Base-by-base conservation (phyloP, 768 basidiomycete genomes). In the Lactifluus hygrophoroides region DNA sequence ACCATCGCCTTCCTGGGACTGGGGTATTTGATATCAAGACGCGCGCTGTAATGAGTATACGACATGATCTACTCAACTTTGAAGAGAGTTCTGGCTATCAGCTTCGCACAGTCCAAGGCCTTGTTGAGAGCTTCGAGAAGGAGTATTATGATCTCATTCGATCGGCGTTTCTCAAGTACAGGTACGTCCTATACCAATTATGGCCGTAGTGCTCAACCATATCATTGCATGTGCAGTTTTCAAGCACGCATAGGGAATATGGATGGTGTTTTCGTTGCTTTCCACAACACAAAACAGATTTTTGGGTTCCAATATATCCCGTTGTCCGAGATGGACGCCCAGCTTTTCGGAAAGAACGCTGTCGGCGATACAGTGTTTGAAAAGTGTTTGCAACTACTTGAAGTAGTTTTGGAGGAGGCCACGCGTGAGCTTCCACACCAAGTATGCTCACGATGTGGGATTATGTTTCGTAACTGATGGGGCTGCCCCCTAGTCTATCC, bases 1-100 rank as follows among this genome's bases (percentile, higher is more conserved):
- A 97, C 66, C 64, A 72, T 13, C 79, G 88, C 43, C 73, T 98
- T 30, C 94, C 94, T 4, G 94, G 93, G 1, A 86, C 85, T 0
- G 93, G 92, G 28, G 84, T 94, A 1, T 99, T 99, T 65, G 95
- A 99, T 68, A 84, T 98, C 72, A 99, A 99, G 72, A 97, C 95
- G 0, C 82, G 95, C 47, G 94, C 93, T 0, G 87, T 85, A 32
- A 70, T 91, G 25, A 82, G 90, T 0, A 84, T 97, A 46, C 84
- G 95, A 2, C 74, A 89, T 68, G 95, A 98, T 68, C 72, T 88
- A 11, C 74, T 92, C 54, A 97, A 98, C 69, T 88, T 81, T 64
- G 79, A 91, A 84, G 86, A 89, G 69, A 87, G 88, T 63, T 82
- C 86, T 23, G 88, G 85, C 0, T 95, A 93, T 69, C 72, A 84